phyloP scores from a whole-genome alignment of 2,329 filamentous ascomycete genomes.

The Aspergillus pseudoviridinutans region DNA sequence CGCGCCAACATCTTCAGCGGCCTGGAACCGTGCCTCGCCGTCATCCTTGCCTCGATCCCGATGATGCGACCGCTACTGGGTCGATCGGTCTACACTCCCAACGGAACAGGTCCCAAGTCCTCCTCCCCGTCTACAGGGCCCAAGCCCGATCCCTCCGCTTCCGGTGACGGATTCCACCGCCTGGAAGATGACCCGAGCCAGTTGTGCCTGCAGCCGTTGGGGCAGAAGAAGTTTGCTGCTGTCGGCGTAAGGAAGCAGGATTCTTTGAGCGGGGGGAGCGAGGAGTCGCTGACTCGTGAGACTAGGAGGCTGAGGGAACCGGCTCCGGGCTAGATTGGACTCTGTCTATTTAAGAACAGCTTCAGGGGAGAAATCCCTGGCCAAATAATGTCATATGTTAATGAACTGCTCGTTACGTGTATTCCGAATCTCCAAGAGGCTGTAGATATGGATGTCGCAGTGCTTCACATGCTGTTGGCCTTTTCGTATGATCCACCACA shows the following conservation, averaged over 20 bases:
- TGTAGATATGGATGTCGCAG: too few relatives aligned
- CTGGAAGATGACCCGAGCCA: conserved; percentile 27
- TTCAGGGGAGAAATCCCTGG: too few relatives aligned
- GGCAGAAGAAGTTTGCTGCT: conserved; percentile 10
- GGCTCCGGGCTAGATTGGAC: too few relatives aligned
- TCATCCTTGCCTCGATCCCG: conserved; percentile 40
- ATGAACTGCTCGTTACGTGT: too few relatives aligned
- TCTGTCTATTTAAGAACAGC: too few relatives aligned
- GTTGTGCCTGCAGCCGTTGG: conserved; percentile 22
- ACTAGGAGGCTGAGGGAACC: too few relatives aligned
- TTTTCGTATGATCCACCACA: too few relatives aligned
- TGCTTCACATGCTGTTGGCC: too few relatives aligned
- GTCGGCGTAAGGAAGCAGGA: background rate
- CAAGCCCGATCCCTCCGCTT: conserved; percentile 1
- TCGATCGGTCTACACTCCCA: conserved; percentile 14
- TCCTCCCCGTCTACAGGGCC: conserved; percentile 1
- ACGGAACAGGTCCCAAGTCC: conserved; percentile 12
- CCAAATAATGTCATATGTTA: too few relatives aligned
- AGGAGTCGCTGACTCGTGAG: too few relatives aligned
- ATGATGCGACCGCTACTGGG: conserved; percentile 39
- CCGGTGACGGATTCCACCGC: conserved; percentile 20
- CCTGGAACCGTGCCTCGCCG: conserved; percentile 38
- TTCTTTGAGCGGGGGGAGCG: too few relatives aligned
- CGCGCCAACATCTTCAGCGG: conserved; percentile 35
- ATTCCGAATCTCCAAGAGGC: too few relatives aligned